Percentiles rank a stretch among this genome's conserved stretches.
Evolutionary conservation across 805 yeast genomes (phyloP).

Genomic region (Vanderwaltozyma yarrowii): DNA sequence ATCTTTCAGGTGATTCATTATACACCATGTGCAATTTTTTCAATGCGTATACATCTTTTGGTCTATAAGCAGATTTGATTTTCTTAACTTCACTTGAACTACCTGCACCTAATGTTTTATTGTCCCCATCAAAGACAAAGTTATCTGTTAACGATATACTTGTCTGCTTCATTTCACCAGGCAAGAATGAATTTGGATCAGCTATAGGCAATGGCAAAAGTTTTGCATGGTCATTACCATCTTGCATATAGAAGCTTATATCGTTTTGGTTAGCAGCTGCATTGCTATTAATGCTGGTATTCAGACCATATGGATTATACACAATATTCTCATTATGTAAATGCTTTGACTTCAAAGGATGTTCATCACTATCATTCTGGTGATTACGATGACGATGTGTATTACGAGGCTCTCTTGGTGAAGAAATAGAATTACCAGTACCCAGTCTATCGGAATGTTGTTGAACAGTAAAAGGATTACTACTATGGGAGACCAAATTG

Average conservation of each 20-base stretch:
- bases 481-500: slow-evolving; percentile 22
- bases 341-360: slow-evolving; percentile 5
- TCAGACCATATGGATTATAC: slow-evolving; percentile 55
- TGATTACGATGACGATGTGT: slow-evolving; percentile 3
- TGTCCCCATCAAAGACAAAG: slow-evolving; percentile 38
- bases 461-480: slow-evolving; percentile 25
- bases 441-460: slow-evolving; percentile 12
- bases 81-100: slow-evolving; percentile 61
- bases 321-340: slow-evolving; percentile 33
- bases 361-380: slow-evolving; percentile 1
- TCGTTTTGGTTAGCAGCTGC: slow-evolving; percentile 7
- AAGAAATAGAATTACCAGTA: slow-evolving; percentile 19
- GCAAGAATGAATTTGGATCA: slow-evolving; percentile 56
- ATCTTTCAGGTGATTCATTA: slow-evolving; percentile 53
- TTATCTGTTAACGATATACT: slow-evolving; percentile 43
- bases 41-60: slow-evolving; percentile 45
- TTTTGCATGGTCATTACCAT: slow-evolving; percentile 32
- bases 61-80: slow-evolving; percentile 27
- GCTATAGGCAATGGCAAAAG: slow-evolving; percentile 51
- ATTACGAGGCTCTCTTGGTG: slow-evolving; percentile 13
- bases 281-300: slow-evolving; percentile 4
- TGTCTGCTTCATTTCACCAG: slow-evolving; percentile 40
- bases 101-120: slow-evolving; percentile 55
- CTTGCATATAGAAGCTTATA: slow-evolving; percentile 25
- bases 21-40: slow-evolving; percentile 52